Evolutionary conservation across 306 rosid species (phyloP).

Genomic region (Casuarina glauca): DNA sequence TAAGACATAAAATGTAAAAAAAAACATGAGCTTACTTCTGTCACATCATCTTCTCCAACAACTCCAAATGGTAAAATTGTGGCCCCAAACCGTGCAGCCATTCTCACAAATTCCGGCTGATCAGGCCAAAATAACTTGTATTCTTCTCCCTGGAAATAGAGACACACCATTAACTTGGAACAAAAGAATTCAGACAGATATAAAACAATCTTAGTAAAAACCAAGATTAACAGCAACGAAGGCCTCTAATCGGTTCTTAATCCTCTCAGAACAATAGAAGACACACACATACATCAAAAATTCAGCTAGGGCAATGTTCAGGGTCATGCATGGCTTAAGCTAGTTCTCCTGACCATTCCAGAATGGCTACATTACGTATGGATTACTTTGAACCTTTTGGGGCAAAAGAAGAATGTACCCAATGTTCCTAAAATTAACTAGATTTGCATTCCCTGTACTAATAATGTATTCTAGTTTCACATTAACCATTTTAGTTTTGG

Average conservation of each 20-base stretch:
- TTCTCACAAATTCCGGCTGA: slow-evolving; percentile 88
- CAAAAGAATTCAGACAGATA: slow-evolving; percentile 14
- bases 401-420: no score
- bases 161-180: slow-evolving; percentile 22
- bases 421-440: no score
- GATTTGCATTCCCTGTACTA: background rate
- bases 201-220: background rate
- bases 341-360: background rate
- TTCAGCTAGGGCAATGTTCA: background rate
- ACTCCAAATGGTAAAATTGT: slow-evolving; percentile 92
- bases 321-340: background rate
- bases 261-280: background rate
- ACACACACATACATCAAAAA: background rate
- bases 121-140: slow-evolving; percentile 87
- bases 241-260: background rate
- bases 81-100: slow-evolving; percentile 94
- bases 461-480: background rate
- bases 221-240: background rate
- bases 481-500: background rate
- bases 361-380: background rate
- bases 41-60: slow-evolving; percentile 89
- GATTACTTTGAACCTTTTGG: background rate
- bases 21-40: slow-evolving; percentile 53
- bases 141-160: slow-evolving; percentile 66
- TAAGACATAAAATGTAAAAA: background rate